Conservation (phyloP, 768 basidiomycete species). For the Calvatia gigantea region DNA sequence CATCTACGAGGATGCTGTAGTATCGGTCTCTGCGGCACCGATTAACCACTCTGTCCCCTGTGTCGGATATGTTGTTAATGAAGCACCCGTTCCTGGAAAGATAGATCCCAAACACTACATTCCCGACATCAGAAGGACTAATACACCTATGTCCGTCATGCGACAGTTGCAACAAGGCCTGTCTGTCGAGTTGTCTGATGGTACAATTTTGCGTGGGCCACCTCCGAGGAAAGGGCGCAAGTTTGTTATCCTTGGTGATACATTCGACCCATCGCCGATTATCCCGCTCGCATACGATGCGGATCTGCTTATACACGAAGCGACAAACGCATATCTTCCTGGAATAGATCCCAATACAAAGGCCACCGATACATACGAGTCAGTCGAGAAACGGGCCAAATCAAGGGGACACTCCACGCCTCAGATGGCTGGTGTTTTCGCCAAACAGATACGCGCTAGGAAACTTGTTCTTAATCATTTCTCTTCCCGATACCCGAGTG, state of each 20-base stretch:
- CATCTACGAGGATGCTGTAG: conserved; percentile 51
- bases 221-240: conserved; percentile 65
- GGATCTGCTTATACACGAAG: conserved; percentile 82
- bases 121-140: conserved; percentile 66
- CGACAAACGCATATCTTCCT: conserved; percentile 82
- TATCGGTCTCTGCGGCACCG: conserved; percentile 73
- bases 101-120: conserved; percentile 66
- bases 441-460: conserved; percentile 56
- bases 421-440: conserved; percentile 85
- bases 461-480: conserved; percentile 81
- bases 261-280: conserved; percentile 73
- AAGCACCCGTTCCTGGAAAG: conserved; percentile 73
- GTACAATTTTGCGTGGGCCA: conserved; percentile 69
- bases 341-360: conserved; percentile 60
- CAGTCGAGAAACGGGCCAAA: conserved; percentile 58
- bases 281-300: conserved; percentile 55
- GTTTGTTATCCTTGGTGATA: conserved; percentile 82
- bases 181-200: conserved; percentile 61
- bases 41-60: conserved; percentile 80
- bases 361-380: conserved; percentile 54
- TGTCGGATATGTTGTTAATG: conserved; percentile 72
- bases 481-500: conserved; percentile 73
- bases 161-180: conserved; percentile 63
- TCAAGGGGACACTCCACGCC: conserved; percentile 90
- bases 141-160: conserved; percentile 67